Conservation (phyloP, 2,329 filamentous ascomycete genomes). For the Setomelanomma holmii region DNA sequence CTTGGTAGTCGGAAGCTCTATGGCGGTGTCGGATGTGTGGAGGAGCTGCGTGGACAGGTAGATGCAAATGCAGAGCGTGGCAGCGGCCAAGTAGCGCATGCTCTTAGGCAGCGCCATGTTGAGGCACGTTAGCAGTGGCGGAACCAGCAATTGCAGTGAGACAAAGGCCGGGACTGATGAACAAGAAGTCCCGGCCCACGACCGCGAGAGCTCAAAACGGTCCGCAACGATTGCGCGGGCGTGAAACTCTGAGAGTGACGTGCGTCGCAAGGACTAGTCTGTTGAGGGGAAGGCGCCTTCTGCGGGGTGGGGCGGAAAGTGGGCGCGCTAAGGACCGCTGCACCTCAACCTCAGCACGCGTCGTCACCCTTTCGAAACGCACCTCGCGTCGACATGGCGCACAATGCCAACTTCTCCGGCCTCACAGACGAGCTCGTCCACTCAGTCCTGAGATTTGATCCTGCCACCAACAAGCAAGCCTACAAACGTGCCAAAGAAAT, state of each 20-base stretch:
- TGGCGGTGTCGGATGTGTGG: slow-evolving; percentile 60
- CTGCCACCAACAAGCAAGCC: slow-evolving; percentile 38
- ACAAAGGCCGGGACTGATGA: slow-evolving; percentile 1
- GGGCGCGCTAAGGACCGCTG: slow-evolving; percentile 4
- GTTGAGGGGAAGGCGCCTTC: slow-evolving; percentile 7
- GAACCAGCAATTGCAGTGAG: slow-evolving; percentile 10
- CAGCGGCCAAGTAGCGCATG: slow-evolving; percentile 77
- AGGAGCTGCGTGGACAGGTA: slow-evolving; percentile 82
- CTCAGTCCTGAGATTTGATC: slow-evolving; percentile 62
- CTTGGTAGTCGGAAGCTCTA: slow-evolving; percentile 42
- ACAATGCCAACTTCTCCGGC: slow-evolving; percentile 68
- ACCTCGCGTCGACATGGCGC: slow-evolving; percentile 65
- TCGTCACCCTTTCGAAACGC: not conserved
- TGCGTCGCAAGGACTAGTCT: slow-evolving; percentile 9
- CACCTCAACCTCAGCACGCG: slow-evolving; percentile 12
- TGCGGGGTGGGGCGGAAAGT: slow-evolving; percentile 13
- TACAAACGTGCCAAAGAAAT: slow-evolving; percentile 49
- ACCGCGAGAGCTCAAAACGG: too few species aligned
- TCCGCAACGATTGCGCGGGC: too few species aligned
- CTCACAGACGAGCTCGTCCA: slow-evolving; percentile 76
- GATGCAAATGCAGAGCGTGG: slow-evolving; percentile 74
- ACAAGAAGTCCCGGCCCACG: not conserved
- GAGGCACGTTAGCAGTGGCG: not conserved
- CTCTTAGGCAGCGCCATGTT: slow-evolving; percentile 86
- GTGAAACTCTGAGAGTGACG: not conserved